Base-by-base conservation (phyloP, 1,284 basidiomycete species). In the Sanghuangporus sanghuang region DNA sequence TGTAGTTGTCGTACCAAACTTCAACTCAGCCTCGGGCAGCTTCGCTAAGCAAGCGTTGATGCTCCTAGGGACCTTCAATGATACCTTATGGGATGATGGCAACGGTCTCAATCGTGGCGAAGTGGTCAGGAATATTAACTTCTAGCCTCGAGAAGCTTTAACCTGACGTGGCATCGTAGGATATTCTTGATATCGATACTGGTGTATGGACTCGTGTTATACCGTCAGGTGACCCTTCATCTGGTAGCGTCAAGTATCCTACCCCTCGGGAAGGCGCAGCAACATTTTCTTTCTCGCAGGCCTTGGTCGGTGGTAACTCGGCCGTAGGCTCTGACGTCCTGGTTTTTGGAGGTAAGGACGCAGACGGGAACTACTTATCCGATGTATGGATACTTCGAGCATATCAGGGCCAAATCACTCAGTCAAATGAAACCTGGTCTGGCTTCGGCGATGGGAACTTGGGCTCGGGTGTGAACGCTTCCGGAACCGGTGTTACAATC, bases 321-420 rank as follows among this genome's bases (percentile, higher is more conserved):
- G 72, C 70, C 39, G 69, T 70, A n/a, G 83, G 81, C 39, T 79
- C 88, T 32, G 91, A 93, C 70, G 88, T 83, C n/a, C 80, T 93
- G 55, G 82, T 93, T 11, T 93, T 90, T 69, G 90, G 90, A 53
- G 90, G 90, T 32, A 80, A 82, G 68, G 88, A 90, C 72, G 76
- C 78, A 40, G 71, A 76, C 59, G 90, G 90, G 18, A 82, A 78
- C 48, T 86, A 89, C 70, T 77, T 91, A 3, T 80, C 83, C 50
- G 90, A 93, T 59, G 71, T 93, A 8, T 93, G 90, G 90, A 72
- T 93, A 16, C 77, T 93, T 65, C 79, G 91, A 59, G 82, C 87
- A 2, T 92, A 92, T 71, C 78, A 80, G 63, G 87, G 77, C 7
- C 73, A 79, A 38, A 69, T 90, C 52, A 81, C 81, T 2, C 68